Conservation (phyloP, 192 early-diverging fungal genomes). For the Backusella macrospora region DNA sequence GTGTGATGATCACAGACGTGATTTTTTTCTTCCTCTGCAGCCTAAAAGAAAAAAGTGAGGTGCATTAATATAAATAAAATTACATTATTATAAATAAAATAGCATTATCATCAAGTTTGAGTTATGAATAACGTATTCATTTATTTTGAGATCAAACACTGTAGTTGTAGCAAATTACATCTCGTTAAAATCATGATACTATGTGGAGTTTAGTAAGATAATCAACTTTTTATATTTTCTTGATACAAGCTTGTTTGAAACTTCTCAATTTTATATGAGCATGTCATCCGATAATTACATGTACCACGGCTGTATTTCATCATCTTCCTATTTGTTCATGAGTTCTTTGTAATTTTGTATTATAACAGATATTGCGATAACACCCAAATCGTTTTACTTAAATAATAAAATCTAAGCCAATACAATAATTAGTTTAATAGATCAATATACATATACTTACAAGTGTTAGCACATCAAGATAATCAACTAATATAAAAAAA, state of each 20-base stretch:
- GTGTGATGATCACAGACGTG: not conserved
- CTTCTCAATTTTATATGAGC: constrained; percentile 73
- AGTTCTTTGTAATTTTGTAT: constrained; percentile 66
- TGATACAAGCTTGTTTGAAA: constrained; percentile 34
- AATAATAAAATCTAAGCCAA: constrained; percentile 33
- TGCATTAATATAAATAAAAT: no score
- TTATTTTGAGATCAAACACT: constrained; percentile 66
- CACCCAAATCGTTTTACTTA: constrained; percentile 37
- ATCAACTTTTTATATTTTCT: constrained; percentile 52
- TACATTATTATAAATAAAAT: not conserved
- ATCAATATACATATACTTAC: constrained; percentile 14
- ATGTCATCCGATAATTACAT: constrained; percentile 80
- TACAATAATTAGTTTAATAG: not conserved
- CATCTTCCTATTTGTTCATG: constrained; percentile 73
- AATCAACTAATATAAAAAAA: constrained; percentile 23
- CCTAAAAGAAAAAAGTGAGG: constrained; percentile 37
- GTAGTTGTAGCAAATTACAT: constrained; percentile 79
- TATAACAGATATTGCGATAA: constrained; percentile 65
- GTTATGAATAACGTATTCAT: constrained; percentile 80
- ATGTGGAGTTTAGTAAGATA: constrained; percentile 10
- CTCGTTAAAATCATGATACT: constrained; percentile 63
- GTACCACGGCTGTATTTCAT: constrained; percentile 63
- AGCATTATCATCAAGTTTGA: constrained; percentile 44
- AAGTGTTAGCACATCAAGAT: constrained; percentile 51
- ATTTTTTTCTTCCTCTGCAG: constrained; percentile 61